Conservation (phyloP, 345 rosid species). For the Arabidopsis arenosa region DNA sequence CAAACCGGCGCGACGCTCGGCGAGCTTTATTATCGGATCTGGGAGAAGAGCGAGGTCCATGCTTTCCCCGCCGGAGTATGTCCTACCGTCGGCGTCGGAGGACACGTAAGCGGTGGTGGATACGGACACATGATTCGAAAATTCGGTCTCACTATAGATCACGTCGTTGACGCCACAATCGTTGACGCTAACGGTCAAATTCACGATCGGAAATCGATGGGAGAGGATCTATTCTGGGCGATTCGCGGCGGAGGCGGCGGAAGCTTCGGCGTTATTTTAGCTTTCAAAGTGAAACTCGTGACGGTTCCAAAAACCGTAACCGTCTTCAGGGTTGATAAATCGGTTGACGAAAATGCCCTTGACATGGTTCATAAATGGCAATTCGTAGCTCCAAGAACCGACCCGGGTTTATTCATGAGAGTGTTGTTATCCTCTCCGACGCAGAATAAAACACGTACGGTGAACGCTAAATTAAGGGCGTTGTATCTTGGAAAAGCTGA, state of each 20-base stretch:
- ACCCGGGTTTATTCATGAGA: conserved; percentile 45
- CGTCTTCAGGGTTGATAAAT: conserved; percentile 47
- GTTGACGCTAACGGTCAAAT: conserved; percentile 48
- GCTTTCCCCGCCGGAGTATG: conserved; percentile 62
- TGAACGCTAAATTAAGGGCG: conserved; percentile 40
- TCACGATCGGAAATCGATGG: conserved; percentile 54
- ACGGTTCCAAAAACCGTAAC: conserved; percentile 52
- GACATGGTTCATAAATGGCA: conserved; percentile 50
- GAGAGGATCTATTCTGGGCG: conserved; percentile 65
- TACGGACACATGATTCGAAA: conserved; percentile 54
- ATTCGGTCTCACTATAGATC: conserved; percentile 54
- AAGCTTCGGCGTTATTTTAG: conserved; percentile 53
- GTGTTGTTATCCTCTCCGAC: conserved; percentile 18
- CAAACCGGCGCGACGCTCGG: conserved; percentile 59
- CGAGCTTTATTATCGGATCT: conserved; percentile 51
- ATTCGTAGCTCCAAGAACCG: conserved; percentile 44
- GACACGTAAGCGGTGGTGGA: conserved; percentile 56
- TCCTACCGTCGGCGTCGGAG: conserved; percentile 55
- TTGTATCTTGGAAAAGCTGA: conserved; percentile 49
- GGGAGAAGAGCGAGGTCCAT: conserved; percentile 52
- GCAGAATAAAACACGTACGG: conserved; percentile 38
- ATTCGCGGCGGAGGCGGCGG: conserved; percentile 58
- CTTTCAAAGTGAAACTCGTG: conserved; percentile 52
- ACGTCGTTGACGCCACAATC: conserved; percentile 50
- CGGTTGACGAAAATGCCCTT: conserved; percentile 45